phyloP scores from a whole-genome alignment of 345 rosid genomes.

The Populus deltoides region DNA sequence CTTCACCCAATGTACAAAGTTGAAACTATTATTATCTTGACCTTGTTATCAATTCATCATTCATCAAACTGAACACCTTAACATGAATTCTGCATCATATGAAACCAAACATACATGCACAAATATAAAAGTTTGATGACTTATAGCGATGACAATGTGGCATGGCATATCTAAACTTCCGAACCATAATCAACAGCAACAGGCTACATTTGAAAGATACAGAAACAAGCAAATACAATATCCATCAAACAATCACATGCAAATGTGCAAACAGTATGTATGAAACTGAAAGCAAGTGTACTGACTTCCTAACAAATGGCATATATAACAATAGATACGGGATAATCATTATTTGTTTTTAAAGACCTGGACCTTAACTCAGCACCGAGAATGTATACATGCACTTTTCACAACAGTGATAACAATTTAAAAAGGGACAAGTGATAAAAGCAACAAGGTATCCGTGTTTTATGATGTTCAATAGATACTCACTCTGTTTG shows the following conservation, averaged over 20 bases:
- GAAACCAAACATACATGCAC: neutral
- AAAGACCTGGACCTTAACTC: neutral
- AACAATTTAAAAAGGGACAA: neutral
- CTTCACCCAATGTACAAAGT: neutral
- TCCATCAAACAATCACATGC: neutral
- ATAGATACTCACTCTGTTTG: conserved; percentile 58
- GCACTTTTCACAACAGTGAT: neutral
- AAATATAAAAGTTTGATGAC: neutral
- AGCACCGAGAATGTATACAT: neutral
- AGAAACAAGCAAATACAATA: neutral
- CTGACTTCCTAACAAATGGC: neutral
- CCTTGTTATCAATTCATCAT: neutral
- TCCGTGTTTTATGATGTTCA: neutral
- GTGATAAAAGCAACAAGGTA: neutral
- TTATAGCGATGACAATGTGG: neutral
- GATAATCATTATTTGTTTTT: neutral
- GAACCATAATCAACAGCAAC: neutral
- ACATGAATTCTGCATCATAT: neutral
- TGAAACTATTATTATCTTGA: neutral
- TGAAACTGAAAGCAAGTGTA: neutral
- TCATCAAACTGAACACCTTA: neutral
- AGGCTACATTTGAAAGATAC: neutral
- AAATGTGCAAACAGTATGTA: neutral
- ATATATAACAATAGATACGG: neutral
- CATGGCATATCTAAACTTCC: neutral